phyloP scores from a whole-genome alignment of 805 yeast genomes.

The Yarrowia deformans region DNA sequence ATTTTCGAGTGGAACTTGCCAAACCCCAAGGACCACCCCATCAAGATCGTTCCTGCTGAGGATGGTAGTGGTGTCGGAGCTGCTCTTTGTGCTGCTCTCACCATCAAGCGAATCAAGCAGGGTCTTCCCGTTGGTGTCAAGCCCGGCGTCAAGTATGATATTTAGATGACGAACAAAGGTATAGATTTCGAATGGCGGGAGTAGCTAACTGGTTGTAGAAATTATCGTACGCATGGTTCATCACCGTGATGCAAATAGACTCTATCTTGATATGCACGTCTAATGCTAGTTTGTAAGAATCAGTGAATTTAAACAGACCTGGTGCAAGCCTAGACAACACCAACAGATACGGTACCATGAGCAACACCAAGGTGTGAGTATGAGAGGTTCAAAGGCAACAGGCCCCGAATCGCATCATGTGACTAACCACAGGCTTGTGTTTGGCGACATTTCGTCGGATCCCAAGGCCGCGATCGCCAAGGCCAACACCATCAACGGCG shows the following conservation, averaged over 20 bases:
- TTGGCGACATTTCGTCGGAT: slow-evolving; percentile 31
- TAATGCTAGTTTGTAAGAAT: slow-evolving; percentile 9
- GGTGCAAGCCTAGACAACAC: background rate
- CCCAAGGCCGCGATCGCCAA: slow-evolving; percentile 31
- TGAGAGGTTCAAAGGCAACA: background rate
- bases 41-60: slow-evolving; percentile 87
- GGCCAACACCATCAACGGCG: slow-evolving; percentile 26
- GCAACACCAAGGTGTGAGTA: slow-evolving; percentile 36
- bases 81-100: slow-evolving; percentile 95
- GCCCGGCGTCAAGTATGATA: slow-evolving; percentile 31
- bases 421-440: slow-evolving; percentile 35
- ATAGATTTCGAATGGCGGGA: background rate
- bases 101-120: slow-evolving; percentile 75
- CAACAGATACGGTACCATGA: slow-evolving; percentile 9
- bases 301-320: slow-evolving; percentile 4
- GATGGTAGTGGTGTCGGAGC: slow-evolving; percentile 99
- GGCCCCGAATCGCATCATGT: too few species aligned
- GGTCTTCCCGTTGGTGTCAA: slow-evolving; percentile 56
- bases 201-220: too few species aligned
- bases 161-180: slow-evolving; percentile 23
- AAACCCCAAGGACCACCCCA: slow-evolving; percentile 70
- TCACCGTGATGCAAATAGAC: background rate
- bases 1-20: slow-evolving; percentile 78
- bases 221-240: too few species aligned
- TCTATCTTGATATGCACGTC: background rate